phyloP scores from a whole-genome alignment of 345 rosid genomes.

The Gossypium herbaceum region DNA sequence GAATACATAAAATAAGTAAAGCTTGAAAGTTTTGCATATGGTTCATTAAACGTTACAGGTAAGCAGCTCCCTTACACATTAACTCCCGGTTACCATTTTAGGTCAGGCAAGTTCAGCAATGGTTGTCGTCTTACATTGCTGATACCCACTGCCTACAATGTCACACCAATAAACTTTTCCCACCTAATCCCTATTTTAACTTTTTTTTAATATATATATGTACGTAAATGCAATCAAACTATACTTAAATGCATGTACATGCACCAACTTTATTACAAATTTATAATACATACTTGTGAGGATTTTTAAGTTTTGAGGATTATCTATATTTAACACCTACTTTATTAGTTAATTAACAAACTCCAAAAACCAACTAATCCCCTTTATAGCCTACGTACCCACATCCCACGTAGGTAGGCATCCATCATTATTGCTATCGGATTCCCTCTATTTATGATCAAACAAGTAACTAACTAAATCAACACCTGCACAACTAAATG shows the following conservation, averaged over 20 bases:
- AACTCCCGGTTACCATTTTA: not conserved
- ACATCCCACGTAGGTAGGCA: not conserved
- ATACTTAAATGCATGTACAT: not conserved
- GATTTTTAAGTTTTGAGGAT: too few species aligned
- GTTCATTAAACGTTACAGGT: not conserved
- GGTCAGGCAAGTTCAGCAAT: not conserved
- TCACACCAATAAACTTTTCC: not conserved
- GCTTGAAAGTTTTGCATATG: not conserved
- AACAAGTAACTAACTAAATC: not conserved
- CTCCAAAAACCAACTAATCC: not conserved
- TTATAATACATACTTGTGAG: too few species aligned
- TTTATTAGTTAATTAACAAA: not conserved
- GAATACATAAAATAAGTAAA: too few species aligned
- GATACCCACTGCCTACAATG: not conserved
- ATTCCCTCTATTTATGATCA: not conserved
- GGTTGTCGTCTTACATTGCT: not conserved
- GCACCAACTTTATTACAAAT: not conserved
- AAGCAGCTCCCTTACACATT: not conserved
- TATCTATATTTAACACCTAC: too few species aligned
- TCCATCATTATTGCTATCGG: not conserved
- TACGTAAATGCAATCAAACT: too few species aligned
- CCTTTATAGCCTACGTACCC: not conserved
- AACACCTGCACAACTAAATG: slow-evolving; percentile 1
- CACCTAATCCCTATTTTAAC: not conserved
- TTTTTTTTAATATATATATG: not conserved